Evolutionary conservation across 2,329 filamentous ascomycete species (phyloP), one percentile per base, ranked within the genome.

Genomic region (Botrytis pseudocinerea): DNA sequence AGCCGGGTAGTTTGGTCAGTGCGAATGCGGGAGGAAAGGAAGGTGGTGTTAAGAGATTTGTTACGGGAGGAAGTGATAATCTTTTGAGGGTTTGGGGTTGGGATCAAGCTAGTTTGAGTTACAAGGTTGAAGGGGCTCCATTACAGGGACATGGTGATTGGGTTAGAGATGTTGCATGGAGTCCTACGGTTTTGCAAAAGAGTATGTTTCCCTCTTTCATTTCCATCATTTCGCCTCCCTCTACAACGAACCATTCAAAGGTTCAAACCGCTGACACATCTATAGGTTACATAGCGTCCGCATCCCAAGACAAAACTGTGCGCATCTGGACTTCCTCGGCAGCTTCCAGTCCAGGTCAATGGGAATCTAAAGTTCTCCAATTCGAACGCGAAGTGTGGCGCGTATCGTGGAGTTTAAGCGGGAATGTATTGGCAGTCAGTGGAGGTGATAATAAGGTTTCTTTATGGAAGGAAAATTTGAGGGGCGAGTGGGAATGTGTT

Each of bases 151-250:
- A 99, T 84, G 89, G 90, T 9, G 96, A 98, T 85, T 99, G 96
- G 96, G 96, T 99, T 72, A 91, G 96, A 76, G 96, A 99, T 82
- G 96, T 99, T 20, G 93, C 95, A 22, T 99, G 96, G 96, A 95
- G 93, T 68, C 96, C 96, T 18, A 98, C 94, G 38, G 93, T 98
- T 72, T 87, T 99, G 74, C 93, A 95, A 79, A 98, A 97, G 51
- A 72, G 70, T 72, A 72, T 42, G 59, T 68, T 28, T 51, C 40
- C 51, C 46, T 18, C 14, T 42, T 20, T 4, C 18, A 28, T 25
- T 38, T 16, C 38, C 3, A 14, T 9, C 40, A 44, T n/a, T 2
- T 68, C 1, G 12, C 20, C 22, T 7, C 18, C 32, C 32, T n/a
- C 14, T 16, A 3, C 3, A 62, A 20, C 4, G 46, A 46, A 46